These are phyloP conservation scores for Agaricus subrufescens DNA, from an alignment of 768 basidiomycete genomes.

Conservation along the genomic window DNA sequence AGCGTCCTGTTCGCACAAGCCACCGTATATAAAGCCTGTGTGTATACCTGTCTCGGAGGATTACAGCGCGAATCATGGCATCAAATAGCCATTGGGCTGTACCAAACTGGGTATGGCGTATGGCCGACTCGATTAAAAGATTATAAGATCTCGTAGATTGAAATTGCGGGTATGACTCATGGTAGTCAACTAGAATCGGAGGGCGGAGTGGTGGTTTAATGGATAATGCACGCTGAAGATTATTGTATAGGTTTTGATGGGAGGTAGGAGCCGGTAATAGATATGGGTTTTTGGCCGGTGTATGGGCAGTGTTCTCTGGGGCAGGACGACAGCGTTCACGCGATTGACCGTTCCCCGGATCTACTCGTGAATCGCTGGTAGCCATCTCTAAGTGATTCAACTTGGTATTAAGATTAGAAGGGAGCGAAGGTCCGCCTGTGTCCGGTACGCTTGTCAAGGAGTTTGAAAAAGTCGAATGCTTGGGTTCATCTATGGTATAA, in stretches of 20 bases:
- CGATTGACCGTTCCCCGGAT: no score
- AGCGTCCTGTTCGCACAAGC: conserved; percentile 13
- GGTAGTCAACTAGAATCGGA: conserved; percentile 13
- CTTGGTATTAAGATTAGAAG: no score
- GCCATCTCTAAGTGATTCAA: no score
- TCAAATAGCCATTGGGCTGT: conserved; percentile 9
- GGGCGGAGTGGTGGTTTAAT: conserved; percentile 7
- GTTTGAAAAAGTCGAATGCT: not conserved
- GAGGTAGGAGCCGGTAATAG: not conserved
- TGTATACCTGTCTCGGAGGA: conserved; percentile 8
- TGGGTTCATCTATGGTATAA: not conserved
- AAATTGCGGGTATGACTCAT: conserved; percentile 10
- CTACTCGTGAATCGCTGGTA: no score
- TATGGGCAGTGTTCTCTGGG: no score
- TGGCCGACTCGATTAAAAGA: conserved; percentile 10
- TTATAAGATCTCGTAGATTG: conserved; percentile 15
- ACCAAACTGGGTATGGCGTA: conserved; percentile 13
- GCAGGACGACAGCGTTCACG: no score
- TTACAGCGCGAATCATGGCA: conserved; percentile 8
- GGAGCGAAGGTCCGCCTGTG: no score
- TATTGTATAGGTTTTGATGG: not conserved
- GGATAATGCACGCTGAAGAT: conserved; percentile 2
- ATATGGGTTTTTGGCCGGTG: not conserved
- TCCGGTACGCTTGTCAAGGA: not conserved
- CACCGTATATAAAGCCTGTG: conserved; percentile 12